Evolutionary conservation across 352 stramenopile genomes (phyloP).

Genomic region (Pythium phragmiticola): DNA sequence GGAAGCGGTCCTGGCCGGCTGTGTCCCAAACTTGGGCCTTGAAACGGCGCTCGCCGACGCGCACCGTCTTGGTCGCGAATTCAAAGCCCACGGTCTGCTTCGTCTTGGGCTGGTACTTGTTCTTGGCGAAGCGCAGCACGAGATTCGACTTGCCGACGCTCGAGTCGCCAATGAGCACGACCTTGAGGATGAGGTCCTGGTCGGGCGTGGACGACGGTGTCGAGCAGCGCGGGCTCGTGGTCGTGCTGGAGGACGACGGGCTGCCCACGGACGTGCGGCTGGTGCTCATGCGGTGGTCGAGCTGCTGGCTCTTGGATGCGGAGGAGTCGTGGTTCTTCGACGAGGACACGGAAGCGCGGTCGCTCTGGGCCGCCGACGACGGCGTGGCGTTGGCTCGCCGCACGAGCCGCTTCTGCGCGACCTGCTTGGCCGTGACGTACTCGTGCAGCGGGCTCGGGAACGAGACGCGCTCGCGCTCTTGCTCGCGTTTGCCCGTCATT

Average conservation of each 20-base stretch:
- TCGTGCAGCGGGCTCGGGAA: conserved; percentile 42
- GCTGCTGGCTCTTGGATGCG: neutral
- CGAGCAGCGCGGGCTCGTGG: conserved; percentile 52
- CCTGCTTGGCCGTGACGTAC: conserved; percentile 65
- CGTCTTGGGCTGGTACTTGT: conserved; percentile 79
- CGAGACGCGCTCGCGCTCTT: conserved; percentile 14
- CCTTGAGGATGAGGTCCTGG: conserved; percentile 80
- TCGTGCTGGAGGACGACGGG: conserved; percentile 37
- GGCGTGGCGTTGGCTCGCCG: conserved; percentile 7
- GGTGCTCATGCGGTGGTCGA: conserved; percentile 42
- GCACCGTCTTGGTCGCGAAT: conserved; percentile 86
- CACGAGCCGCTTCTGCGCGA: conserved; percentile 51
- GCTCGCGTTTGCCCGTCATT: conserved; percentile 39
- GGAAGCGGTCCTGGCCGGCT: conserved; percentile 89
- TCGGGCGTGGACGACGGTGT: conserved; percentile 28
- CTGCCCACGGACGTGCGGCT: conserved; percentile 25
- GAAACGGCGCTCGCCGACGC: conserved; percentile 75
- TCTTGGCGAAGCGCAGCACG: conserved; percentile 88
- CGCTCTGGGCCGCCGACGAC: neutral
- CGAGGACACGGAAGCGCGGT: neutral
- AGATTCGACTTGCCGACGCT: conserved; percentile 88
- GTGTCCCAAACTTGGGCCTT: conserved; percentile 91
- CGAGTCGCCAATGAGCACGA: conserved; percentile 88
- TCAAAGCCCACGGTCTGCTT: conserved; percentile 87
- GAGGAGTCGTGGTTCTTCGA: neutral